These are phyloP conservation scores for Xylariaceae sp. DNA, from an alignment of 2,329 filamentous ascomycete genomes.

Conservation along the genomic window DNA sequence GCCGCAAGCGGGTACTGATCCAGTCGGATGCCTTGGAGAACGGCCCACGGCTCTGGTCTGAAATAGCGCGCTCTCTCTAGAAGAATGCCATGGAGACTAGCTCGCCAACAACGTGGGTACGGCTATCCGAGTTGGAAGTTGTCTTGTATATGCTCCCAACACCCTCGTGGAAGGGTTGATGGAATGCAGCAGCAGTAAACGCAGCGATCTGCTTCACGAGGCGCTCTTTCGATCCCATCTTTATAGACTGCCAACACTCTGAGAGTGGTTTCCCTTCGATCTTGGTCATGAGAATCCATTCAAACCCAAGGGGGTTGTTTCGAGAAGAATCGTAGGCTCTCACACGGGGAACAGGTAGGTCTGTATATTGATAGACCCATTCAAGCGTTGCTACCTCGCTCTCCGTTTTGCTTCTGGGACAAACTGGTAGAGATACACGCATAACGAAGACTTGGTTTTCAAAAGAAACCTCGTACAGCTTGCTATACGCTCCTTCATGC, in stretches of 20 bases:
- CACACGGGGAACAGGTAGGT: constrained; percentile 37
- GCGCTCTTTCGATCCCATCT: constrained; percentile 35
- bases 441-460: constrained; percentile 42
- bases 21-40: constrained; percentile 32
- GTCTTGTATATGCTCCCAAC: constrained; percentile 42
- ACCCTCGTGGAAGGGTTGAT: constrained; percentile 28
- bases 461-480: constrained; percentile 35
- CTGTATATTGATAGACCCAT: constrained; percentile 35
- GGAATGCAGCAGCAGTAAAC: constrained; percentile 32
- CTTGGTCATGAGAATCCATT: constrained; percentile 43
- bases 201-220: constrained; percentile 40
- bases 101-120: constrained; percentile 29
- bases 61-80: constrained; percentile 36
- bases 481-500: constrained; percentile 34
- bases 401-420: constrained; percentile 37
- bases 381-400: constrained; percentile 42
- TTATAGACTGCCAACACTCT: constrained; percentile 36
- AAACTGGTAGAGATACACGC: constrained; percentile 38
- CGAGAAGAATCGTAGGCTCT: constrained; percentile 30
- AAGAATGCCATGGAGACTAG: constrained; percentile 41
- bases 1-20: constrained; percentile 30
- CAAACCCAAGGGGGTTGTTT: constrained; percentile 38
- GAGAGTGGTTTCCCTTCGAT: constrained; percentile 38
- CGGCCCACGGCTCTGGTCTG: constrained; percentile 26
- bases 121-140: background rate